Percentiles rank a stretch among this genome's conserved stretches.
Conservation (phyloP, 352 stramenopile genomes). For the Pythium chondricola region DNA sequence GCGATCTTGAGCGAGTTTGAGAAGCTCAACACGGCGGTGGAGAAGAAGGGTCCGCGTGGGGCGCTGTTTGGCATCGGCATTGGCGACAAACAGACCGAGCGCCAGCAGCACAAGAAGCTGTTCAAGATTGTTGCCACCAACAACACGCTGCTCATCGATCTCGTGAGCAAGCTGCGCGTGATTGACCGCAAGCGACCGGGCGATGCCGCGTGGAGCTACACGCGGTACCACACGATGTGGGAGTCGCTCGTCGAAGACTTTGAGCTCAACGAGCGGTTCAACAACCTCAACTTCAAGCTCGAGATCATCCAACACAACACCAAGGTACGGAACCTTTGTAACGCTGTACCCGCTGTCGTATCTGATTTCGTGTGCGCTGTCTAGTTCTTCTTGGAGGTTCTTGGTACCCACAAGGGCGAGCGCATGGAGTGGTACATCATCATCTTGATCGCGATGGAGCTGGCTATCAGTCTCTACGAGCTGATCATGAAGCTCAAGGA, state of each 20-base stretch:
- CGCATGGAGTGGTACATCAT: constrained; percentile 98
- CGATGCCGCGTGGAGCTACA: constrained; percentile 94
- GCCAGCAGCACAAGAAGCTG: constrained; percentile 70
- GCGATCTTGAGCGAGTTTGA: constrained; percentile 93
- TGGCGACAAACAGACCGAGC: constrained; percentile 47
- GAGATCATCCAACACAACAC: constrained; percentile 97
- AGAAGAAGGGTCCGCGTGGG: constrained; percentile 64
- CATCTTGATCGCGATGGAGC: constrained; percentile 94
- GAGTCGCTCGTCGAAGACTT: constrained; percentile 88
- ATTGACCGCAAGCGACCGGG: constrained; percentile 90
- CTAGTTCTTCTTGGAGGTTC: constrained; percentile 96
- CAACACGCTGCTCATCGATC: constrained; percentile 95
- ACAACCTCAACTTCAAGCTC: constrained; percentile 97
- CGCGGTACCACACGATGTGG: constrained; percentile 92
- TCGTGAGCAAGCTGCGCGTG: constrained; percentile 94
- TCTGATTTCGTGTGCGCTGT: constrained; percentile 6
- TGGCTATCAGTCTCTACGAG: constrained; percentile 86
- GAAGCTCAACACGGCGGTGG: constrained; percentile 87
- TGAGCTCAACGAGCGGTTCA: constrained; percentile 92
- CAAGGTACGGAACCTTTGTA: too few relatives aligned
- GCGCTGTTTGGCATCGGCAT: constrained; percentile 56
- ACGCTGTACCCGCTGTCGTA: constrained; percentile 1
- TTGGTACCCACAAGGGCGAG: constrained; percentile 93
- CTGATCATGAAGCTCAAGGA: constrained; percentile 71
- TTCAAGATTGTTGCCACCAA: constrained; percentile 93